These are phyloP conservation scores for Hortiboletus campestris DNA, from an alignment of 768 basidiomycete species.

Conservation along the genomic window DNA sequence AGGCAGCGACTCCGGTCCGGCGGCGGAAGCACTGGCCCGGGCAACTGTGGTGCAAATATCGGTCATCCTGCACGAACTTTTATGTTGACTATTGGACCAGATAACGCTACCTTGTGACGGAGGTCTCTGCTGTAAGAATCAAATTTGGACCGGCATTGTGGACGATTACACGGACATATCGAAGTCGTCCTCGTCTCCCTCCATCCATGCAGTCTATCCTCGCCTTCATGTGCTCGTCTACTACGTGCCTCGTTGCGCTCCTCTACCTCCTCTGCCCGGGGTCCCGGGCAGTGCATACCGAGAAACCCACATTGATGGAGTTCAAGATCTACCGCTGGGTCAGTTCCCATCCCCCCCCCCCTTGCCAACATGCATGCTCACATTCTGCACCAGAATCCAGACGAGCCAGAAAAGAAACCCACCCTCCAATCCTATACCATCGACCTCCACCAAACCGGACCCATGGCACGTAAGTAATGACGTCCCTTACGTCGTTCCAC, in stretches of 20 bases:
- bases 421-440: constrained; percentile 86
- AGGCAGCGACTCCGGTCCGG: too few species aligned
- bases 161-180: too few species aligned
- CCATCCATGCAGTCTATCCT: too few species aligned
- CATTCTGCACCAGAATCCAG: constrained; percentile 71
- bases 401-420: constrained; percentile 90
- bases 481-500: not conserved
- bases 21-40: too few species aligned
- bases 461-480: constrained; percentile 62
- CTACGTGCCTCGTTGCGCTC: constrained; percentile 27
- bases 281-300: constrained; percentile 44
- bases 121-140: too few species aligned
- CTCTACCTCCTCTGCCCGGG: constrained; percentile 34
- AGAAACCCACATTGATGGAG: constrained; percentile 73
- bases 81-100: too few species aligned
- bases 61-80: too few species aligned
- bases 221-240: too few species aligned
- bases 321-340: constrained; percentile 99
- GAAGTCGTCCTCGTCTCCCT: too few species aligned
- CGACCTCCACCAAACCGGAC: constrained; percentile 92
- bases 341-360: not conserved
- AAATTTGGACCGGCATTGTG: too few species aligned
- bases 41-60: too few species aligned
- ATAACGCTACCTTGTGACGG: too few species aligned
- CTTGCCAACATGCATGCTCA: not conserved